phyloP scores from a whole-genome alignment of 805 yeast genomes.

The Pichia kluyveri region DNA sequence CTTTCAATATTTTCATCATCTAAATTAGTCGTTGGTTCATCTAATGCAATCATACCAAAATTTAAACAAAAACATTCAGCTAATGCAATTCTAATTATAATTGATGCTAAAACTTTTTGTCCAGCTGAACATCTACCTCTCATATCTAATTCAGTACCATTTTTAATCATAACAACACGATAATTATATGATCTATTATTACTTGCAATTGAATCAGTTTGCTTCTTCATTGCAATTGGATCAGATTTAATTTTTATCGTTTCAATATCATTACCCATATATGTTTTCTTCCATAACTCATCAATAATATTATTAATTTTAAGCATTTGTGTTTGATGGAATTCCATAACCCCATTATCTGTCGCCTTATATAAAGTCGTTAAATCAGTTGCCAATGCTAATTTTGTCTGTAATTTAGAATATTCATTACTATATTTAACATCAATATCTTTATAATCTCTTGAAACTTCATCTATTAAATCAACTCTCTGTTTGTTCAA shows the following conservation, averaged over 20 bases:
- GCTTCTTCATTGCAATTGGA: constrained; percentile 38
- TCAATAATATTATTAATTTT: constrained; percentile 83
- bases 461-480: constrained; percentile 47
- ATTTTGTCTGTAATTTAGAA: constrained; percentile 66
- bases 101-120: constrained; percentile 88
- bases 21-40: constrained; percentile 95
- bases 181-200: constrained; percentile 72
- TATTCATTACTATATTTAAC: constrained; percentile 56
- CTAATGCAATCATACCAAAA: constrained; percentile 93
- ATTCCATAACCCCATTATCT: constrained; percentile 89
- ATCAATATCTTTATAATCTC: constrained; percentile 67
- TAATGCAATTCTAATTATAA: constrained; percentile 80
- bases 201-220: constrained; percentile 16
- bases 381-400: constrained; percentile 72
- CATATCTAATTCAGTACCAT: constrained; percentile 91
- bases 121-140: constrained; percentile 98
- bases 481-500: constrained; percentile 59
- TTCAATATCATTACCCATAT: constrained; percentile 92
- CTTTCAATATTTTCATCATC: constrained; percentile 86
- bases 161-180: constrained; percentile 90
- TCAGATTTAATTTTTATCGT: constrained; percentile 82
- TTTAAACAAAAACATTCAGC: constrained; percentile 93
- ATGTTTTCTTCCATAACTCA: constrained; percentile 90
- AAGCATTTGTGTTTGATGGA: constrained; percentile 84
- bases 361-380: constrained; percentile 75